These are phyloP conservation scores for Wickerhamiella cacticola DNA, from an alignment of 805 yeast species.

Conservation along the genomic window DNA sequence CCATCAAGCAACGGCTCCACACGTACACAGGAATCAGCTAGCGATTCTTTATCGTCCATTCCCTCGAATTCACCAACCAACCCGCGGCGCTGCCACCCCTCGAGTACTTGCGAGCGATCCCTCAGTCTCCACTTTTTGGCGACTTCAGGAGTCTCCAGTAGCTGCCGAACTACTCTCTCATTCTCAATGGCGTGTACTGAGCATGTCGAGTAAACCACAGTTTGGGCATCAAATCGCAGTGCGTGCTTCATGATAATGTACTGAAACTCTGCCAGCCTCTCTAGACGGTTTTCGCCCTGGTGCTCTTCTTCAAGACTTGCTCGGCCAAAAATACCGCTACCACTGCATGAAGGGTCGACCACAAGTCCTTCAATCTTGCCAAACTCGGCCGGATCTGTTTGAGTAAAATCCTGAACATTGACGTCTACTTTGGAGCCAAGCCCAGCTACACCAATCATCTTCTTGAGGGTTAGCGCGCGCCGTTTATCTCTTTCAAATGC, in stretches of 20 bases:
- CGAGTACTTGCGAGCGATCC: slow-evolving; percentile 50
- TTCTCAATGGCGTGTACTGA: slow-evolving; percentile 90
- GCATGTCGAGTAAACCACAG: slow-evolving; percentile 89
- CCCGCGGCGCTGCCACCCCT: slow-evolving; percentile 83
- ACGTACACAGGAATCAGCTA: slow-evolving; percentile 82
- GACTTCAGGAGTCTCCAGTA: slow-evolving; percentile 56
- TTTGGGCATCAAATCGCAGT: slow-evolving; percentile 51
- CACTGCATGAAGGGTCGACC: slow-evolving; percentile 96
- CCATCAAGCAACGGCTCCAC: slow-evolving; percentile 82
- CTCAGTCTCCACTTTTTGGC: slow-evolving; percentile 56
- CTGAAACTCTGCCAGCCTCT: slow-evolving; percentile 75
- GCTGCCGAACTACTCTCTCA: slow-evolving; percentile 76
- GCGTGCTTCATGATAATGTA: slow-evolving; percentile 83
- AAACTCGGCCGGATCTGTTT: slow-evolving; percentile 45
- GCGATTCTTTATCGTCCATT: slow-evolving; percentile 30
- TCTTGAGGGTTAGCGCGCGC: slow-evolving; percentile 55
- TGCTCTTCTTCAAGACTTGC: slow-evolving; percentile 21
- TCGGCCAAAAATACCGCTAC: slow-evolving; percentile 94
- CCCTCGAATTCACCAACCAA: slow-evolving; percentile 52
- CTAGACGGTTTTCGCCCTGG: slow-evolving; percentile 39
- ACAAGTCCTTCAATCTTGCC: slow-evolving; percentile 60
- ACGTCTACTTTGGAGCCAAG: slow-evolving; percentile 37
- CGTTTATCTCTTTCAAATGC: slow-evolving; percentile 83
- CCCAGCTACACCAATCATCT: slow-evolving; percentile 73
- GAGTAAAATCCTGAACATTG: slow-evolving; percentile 49